Base-by-base conservation (phyloP, 305 asterid species). In the Solanum hybrid region DNA sequence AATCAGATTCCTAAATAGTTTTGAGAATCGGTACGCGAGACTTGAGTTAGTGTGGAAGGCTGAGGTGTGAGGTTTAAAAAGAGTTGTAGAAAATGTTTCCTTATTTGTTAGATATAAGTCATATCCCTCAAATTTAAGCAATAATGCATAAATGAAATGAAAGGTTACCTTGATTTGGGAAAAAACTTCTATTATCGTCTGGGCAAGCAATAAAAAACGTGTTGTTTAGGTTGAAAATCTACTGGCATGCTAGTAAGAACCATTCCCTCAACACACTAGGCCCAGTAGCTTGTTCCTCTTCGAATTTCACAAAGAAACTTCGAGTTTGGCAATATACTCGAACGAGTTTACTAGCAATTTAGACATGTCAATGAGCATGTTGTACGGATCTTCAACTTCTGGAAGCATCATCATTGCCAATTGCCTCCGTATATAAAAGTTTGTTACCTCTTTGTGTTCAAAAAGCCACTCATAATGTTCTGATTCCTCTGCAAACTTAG, bases 191-290 rank as follows among this genome's bases (percentile, higher is more conserved):
- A 37, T 93, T 94, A 84, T 96, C 97, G 81, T 93, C 92, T 32
- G 96, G 94, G 90, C 98, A 97, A 87, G 99, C 94, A 73, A 95
- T 93, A 90, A 95, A 97, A 81, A 96, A 95, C 10, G 97, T 92
- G 89, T 96, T 96, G 84, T 95, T 96, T 88, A 98, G 98, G 91
- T 64, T 95, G 92, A 96, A 96, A 37, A 96, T 93, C 51, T 93
- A 96, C 86, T 94, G 98, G 91, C 95, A 96, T 71, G 94, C 97
- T 93, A 95, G 93, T 90, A 93, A 90, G 94, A 97, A 96, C 98
- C 99, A 97, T 91, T 94, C 99, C 78, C 99, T 94, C 90, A 97
- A 92, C 27, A 97, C 98, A 75, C 99, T 98, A 64, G 96, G 98
- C 15, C 99, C 98, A 8, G 96, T 93, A 88, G 98, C 98, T 89